These are phyloP conservation scores for Davidsoniella neocaledoniae DNA, from an alignment of 2,329 filamentous ascomycete genomes.

Conservation along the genomic window DNA sequence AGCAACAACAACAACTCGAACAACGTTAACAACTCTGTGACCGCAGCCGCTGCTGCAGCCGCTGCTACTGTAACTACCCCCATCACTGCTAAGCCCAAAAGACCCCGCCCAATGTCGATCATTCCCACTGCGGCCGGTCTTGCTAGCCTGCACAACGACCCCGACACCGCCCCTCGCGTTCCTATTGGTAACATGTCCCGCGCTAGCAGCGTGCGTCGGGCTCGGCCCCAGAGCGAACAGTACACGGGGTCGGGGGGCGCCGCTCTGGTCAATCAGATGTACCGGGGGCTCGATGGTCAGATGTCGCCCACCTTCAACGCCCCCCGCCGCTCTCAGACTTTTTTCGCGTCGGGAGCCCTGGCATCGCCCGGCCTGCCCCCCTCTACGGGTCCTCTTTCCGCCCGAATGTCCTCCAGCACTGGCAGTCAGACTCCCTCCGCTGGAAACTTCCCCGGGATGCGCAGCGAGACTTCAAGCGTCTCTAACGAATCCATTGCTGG, in stretches of 20 bases:
- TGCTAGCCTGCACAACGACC: conserved; percentile 40
- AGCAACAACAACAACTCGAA: conserved; percentile 25
- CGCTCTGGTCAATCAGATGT: conserved; percentile 71
- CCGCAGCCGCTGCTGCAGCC: conserved; percentile 7
- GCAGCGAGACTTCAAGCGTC: conserved; percentile 45
- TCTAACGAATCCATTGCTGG: conserved; percentile 45
- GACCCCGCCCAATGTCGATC: conserved; percentile 38
- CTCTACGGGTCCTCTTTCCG: conserved; percentile 25
- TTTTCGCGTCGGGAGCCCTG: conserved; percentile 39
- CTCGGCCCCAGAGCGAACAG: conserved; percentile 47
- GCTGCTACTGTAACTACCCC: conserved; percentile 13
- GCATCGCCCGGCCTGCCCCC: conserved; percentile 18
- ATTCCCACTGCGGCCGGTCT: conserved; percentile 25
- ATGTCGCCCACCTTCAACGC: conserved; percentile 42
- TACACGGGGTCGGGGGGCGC: conserved; percentile 36
- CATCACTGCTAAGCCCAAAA: conserved; percentile 24
- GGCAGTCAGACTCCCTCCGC: conserved; percentile 27
- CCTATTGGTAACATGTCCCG: conserved; percentile 45
- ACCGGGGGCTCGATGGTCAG: conserved; percentile 52
- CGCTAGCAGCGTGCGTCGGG: conserved; percentile 35
- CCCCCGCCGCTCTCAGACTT: conserved; percentile 44
- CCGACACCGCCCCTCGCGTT: conserved; percentile 59
- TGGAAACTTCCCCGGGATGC: conserved; percentile 58
- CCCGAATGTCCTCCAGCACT: conserved; percentile 31
- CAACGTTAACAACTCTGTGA: conserved; percentile 26